phyloP scores from a whole-genome alignment of 345 rosid species.

The Melaleuca alternifolia region DNA sequence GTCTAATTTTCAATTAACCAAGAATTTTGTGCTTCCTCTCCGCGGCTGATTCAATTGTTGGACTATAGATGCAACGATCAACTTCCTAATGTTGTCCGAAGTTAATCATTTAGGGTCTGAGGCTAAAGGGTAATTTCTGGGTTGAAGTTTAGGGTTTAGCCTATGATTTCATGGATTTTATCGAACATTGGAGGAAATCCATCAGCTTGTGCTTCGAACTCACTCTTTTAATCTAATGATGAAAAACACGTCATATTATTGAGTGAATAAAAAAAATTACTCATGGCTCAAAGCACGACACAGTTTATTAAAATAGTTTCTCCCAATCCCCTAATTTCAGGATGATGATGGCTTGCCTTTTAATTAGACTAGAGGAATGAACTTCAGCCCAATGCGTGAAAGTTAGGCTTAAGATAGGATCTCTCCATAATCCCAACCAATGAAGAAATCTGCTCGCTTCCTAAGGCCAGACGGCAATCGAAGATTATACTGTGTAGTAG shows the following conservation, averaged over 20 bases:
- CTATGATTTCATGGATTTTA: not conserved
- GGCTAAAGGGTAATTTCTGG: not conserved
- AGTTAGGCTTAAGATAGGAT: not conserved
- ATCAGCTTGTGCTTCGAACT: not conserved
- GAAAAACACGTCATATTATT: not conserved
- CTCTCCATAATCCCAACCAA: too few relatives aligned
- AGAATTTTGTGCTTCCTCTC: not conserved
- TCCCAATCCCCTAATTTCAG: not conserved
- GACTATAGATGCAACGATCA: not conserved
- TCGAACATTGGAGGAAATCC: not conserved
- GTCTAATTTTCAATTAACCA: not conserved
- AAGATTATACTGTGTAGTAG: not conserved
- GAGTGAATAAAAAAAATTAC: not conserved
- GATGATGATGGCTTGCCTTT: not conserved
- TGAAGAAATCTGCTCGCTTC: not conserved
- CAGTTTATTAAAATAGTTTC: not conserved
- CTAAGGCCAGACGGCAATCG: not conserved
- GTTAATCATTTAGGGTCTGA: not conserved
- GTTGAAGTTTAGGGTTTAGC: not conserved
- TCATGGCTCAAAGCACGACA: not conserved
- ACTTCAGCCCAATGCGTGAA: not conserved
- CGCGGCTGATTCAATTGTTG: not conserved
- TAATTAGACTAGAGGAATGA: not conserved
- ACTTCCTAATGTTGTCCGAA: not conserved
- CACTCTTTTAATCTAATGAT: too few relatives aligned